A percentile compares a stretch with the other conserved stretches of the same genome.
These are phyloP conservation scores for Mucor irregularis DNA, from an alignment of 371 early-diverging fungal genomes.

Conservation along the genomic window DNA sequence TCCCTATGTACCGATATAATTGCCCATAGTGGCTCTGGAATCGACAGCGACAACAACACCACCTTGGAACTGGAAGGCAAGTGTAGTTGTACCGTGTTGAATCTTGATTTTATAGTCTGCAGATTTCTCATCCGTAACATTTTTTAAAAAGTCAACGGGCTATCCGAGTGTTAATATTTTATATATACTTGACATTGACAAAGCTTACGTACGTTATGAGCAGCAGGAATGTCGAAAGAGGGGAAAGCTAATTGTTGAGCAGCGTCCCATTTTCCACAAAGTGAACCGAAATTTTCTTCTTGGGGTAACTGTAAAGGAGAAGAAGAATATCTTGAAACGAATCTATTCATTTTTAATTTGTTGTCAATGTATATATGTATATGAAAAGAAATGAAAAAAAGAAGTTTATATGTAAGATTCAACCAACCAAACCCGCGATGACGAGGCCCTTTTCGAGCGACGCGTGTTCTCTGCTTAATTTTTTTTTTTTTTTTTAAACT, in stretches of 20 bases:
- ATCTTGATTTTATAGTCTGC: slow-evolving; percentile 78
- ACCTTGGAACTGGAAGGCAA: slow-evolving; percentile 97
- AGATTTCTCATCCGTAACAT: slow-evolving; percentile 60
- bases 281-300: slow-evolving; percentile 29
- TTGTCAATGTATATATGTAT: neutral
- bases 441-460: slow-evolving; percentile 13
- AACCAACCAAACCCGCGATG: neutral
- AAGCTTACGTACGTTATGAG: slow-evolving; percentile 59
- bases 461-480: neutral
- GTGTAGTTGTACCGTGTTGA: slow-evolving; percentile 99
- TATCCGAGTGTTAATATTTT: slow-evolving; percentile 20
- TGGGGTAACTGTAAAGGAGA: slow-evolving; percentile 42
- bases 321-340: slow-evolving; percentile 57
- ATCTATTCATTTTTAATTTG: slow-evolving; percentile 48
- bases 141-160: slow-evolving; percentile 68
- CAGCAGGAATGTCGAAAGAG: slow-evolving; percentile 71
- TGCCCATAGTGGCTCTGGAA: slow-evolving; percentile 98
- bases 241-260: slow-evolving; percentile 71
- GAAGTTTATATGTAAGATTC: neutral
- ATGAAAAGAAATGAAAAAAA: slow-evolving; percentile 3
- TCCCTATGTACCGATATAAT: slow-evolving; percentile 83
- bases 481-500: no score
- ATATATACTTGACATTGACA: neutral
- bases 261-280: slow-evolving; percentile 61
- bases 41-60: slow-evolving; percentile 99